Conservation (phyloP, 495 filamentous ascomycete species). For the Talaromyces nanjingensis region DNA sequence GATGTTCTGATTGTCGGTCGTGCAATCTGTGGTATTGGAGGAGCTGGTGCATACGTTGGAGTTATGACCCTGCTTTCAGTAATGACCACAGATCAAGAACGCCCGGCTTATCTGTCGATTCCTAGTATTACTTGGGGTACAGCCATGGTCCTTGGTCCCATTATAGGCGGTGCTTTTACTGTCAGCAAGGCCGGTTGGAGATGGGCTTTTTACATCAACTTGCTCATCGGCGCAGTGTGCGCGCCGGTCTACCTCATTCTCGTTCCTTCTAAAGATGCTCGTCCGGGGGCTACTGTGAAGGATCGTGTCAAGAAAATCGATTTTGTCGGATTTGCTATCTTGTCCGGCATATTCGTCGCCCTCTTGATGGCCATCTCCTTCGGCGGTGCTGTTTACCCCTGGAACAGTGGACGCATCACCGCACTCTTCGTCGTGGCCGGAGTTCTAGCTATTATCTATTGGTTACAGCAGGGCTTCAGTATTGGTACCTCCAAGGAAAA, state of each 20-base stretch:
- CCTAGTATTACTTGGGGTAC: constrained; percentile 32
- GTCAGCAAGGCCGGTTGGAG: constrained; percentile 22
- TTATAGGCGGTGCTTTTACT: constrained; percentile 50
- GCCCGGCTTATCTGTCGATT: constrained; percentile 36
- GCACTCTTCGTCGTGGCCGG: constrained; percentile 43
- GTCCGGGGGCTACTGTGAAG: background rate
- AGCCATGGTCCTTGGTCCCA: constrained; percentile 42
- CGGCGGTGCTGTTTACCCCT: constrained; percentile 48
- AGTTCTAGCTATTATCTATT: constrained; percentile 23
- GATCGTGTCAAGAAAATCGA: constrained; percentile 23
- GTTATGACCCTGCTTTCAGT: constrained; percentile 35
- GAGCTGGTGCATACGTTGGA: constrained; percentile 43
- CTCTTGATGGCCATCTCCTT: constrained; percentile 48
- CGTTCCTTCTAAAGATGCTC: background rate
- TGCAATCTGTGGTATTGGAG: constrained; percentile 29
- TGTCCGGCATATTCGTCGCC: constrained; percentile 32
- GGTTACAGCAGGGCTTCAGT: background rate
- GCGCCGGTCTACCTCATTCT: background rate
- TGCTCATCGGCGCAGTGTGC: background rate
- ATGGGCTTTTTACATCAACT: background rate
- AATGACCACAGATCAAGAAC: constrained; percentile 33
- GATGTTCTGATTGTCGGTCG: constrained; percentile 26
- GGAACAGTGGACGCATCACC: constrained; percentile 47
- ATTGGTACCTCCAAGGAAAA: background rate
- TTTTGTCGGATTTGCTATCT: constrained; percentile 23